A percentile compares a stretch with the other conserved stretches of the same genome.
phyloP scores from a whole-genome alignment of 2,329 filamentous ascomycete species.

The Diaporthe sp. region DNA sequence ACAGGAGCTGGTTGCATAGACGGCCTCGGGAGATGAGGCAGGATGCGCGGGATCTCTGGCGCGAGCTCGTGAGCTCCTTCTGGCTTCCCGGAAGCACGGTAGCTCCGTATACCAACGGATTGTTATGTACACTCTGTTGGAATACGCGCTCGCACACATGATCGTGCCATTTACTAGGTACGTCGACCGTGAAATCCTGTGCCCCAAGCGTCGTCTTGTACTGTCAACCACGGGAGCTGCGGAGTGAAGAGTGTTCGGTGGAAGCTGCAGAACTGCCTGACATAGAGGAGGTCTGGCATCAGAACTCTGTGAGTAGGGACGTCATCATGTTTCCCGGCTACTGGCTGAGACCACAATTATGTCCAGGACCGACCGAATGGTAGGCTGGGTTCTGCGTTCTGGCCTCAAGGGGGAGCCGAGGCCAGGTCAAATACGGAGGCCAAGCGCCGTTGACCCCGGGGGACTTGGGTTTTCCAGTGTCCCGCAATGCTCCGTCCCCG shows the following conservation, averaged over 20 bases:
- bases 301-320: no score
- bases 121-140: not conserved
- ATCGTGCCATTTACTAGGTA: not conserved
- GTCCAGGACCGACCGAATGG: not conserved
- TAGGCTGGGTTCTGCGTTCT: not conserved
- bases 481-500: constrained; percentile 10
- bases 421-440: not conserved
- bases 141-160: not conserved
- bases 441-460: constrained; percentile 1
- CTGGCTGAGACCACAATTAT: not conserved
- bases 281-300: no score
- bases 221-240: not conserved
- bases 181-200: no score
- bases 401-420: not conserved
- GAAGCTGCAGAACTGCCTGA: no score
- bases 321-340: not conserved
- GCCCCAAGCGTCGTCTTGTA: not conserved
- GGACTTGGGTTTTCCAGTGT: not conserved
- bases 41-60: constrained; percentile 3
- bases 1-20: constrained; percentile 13
- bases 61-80: constrained; percentile 5
- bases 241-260: not conserved
- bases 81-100: not conserved
- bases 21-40: constrained; percentile 14
- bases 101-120: not conserved